phyloP scores from a whole-genome alignment of 805 yeast species.

The Metschnikowia reukaufii region DNA sequence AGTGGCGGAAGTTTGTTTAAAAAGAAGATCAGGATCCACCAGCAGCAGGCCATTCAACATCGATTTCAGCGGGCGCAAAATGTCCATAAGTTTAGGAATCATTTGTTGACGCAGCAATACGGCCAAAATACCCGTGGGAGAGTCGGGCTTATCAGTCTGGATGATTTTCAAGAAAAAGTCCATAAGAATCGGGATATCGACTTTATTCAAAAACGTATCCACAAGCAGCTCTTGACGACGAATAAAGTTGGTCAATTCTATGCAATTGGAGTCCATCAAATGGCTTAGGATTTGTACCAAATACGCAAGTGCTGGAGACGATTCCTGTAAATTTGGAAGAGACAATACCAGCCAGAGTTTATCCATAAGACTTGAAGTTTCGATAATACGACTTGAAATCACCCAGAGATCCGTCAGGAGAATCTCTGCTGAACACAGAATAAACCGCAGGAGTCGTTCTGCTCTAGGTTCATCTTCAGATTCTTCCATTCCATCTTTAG shows the following conservation, averaged over 20 bases:
- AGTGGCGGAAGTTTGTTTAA: conserved; percentile 87
- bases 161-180: conserved; percentile 87
- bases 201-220: conserved; percentile 76
- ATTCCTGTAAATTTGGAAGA: conserved; percentile 33
- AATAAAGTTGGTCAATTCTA: conserved; percentile 70
- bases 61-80: conserved; percentile 65
- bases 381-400: conserved; percentile 42
- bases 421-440: conserved; percentile 42
- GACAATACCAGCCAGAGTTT: conserved; percentile 43
- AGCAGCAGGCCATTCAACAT: conserved; percentile 13
- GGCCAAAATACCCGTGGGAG: conserved; percentile 84
- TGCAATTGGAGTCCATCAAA: conserved; percentile 61
- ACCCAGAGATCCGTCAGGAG: conserved; percentile 44
- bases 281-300: conserved; percentile 74
- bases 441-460: conserved; percentile 36
- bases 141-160: conserved; percentile 88
- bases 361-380: conserved; percentile 39
- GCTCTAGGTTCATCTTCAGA: conserved; percentile 27
- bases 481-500: conserved; percentile 1
- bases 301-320: conserved; percentile 40
- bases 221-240: conserved; percentile 69
- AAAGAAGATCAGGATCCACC: conserved; percentile 34
- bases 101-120: conserved; percentile 69
- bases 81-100: conserved; percentile 69
- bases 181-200: conserved; percentile 92